Evolutionary conservation across 2,329 filamentous ascomycete genomes (phyloP), one percentile per base, ranked within the genome.

Genomic region (Botrytis sinoallii): DNA sequence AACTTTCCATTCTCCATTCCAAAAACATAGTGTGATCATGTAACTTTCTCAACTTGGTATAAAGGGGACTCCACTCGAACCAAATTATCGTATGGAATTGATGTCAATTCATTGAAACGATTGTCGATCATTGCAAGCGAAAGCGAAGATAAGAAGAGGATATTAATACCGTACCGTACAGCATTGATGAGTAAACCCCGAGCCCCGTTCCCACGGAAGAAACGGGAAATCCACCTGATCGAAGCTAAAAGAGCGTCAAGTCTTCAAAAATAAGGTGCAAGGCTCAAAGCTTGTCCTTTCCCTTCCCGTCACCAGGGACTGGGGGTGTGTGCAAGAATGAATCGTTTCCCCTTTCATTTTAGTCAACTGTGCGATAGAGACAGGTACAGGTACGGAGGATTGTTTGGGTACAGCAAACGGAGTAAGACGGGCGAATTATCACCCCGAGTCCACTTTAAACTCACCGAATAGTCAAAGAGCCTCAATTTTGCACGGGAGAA

Each of bases 381-480:
- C 4, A 8, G 35, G 3, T 42, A 22, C 46, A 48, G 20, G 46
- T 10, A 25, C 32, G 35, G 48, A 52, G 46, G 6, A n/a, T 52
- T 10, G 22, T 52, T 25, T 32, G 9, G 40, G 42, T n/a, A 67
- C 46, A n/a, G 32, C 46, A 44, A 29, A 68, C 65, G n/a, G 8
- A 35, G 29, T 61, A 70, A 63, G 68, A 61, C 68, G 64, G 68
- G 38, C 16, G 1, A 46, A 61, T 32, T 38, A 61, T 61, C 25
- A 22, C 29, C n/a, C 68, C 68, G 40, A 61, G 32, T 60, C 68
- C 55, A 44, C 42, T 46, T 46, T 46, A 5, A 20, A 46, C 55
- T 70, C 68, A 70, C 68, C 68, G 57, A 70, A 40, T 70, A 63
- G 14, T 64, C 3, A n/a, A 40, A 71, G 69, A 71, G 69, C 57